Conservation (phyloP, 2,329 filamentous ascomycete species). For the Cladosporium sp. region DNA sequence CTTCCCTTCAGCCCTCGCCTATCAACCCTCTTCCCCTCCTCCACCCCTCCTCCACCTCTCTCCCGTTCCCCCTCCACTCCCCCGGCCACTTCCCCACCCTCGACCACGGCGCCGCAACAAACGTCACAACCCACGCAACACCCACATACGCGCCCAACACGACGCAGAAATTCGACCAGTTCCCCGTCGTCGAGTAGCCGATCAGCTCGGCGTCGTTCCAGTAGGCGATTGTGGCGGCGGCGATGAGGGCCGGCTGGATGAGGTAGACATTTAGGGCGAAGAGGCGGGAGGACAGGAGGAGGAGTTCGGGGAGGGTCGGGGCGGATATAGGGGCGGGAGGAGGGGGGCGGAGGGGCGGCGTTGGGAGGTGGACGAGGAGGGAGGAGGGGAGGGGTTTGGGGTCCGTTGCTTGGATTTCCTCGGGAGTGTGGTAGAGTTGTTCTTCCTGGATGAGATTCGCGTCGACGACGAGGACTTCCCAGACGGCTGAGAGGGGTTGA, state of each 20-base stretch:
- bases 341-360: too few species aligned
- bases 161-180: neutral
- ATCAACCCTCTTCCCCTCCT: too few species aligned
- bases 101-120: neutral
- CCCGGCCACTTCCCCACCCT: too few species aligned
- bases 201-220: neutral
- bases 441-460: neutral
- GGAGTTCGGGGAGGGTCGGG: neutral
- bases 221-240: neutral
- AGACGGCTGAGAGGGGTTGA: slow-evolving; percentile 16
- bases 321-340: too few species aligned
- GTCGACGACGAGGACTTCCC: slow-evolving; percentile 7
- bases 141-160: neutral
- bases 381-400: too few species aligned
- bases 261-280: neutral
- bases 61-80: too few species aligned
- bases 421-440: neutral
- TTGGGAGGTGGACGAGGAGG: too few species aligned
- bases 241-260: neutral
- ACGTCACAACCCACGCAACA: neutral
- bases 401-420: too few species aligned
- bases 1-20: too few species aligned
- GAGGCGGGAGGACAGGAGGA: neutral
- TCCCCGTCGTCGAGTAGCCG: neutral
- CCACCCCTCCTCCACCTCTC: too few species aligned